Conservation (phyloP, 2,329 filamentous ascomycete species). For the Huntiella bhutanensis region DNA sequence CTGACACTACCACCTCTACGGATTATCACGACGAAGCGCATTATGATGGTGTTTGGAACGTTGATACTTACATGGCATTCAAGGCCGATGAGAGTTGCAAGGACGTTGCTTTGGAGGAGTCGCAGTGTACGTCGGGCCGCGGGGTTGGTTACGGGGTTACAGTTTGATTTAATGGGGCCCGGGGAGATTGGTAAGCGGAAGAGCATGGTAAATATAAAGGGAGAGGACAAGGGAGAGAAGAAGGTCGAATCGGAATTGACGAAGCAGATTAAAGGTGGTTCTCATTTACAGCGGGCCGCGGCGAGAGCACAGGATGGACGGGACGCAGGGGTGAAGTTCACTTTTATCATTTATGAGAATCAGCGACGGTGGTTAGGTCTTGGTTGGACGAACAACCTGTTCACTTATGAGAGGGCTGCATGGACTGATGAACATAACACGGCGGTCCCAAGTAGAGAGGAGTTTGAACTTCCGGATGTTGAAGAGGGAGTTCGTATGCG, state of each 20-base stretch:
- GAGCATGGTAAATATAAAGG: slow-evolving; percentile 10
- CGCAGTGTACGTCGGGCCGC: slow-evolving; percentile 50
- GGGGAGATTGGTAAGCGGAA: slow-evolving; percentile 10
- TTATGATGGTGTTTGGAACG: slow-evolving; percentile 73
- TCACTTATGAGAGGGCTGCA: slow-evolving; percentile 71
- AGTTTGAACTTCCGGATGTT: slow-evolving; percentile 42
- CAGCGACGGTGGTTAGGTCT: slow-evolving; percentile 88
- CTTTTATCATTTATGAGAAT: slow-evolving; percentile 91
- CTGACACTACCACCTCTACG: slow-evolving; percentile 67
- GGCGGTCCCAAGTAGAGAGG: slow-evolving; percentile 52
- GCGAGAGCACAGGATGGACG: slow-evolving; percentile 17
- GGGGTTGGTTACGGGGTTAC: slow-evolving; percentile 59
- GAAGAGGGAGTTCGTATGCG: slow-evolving; percentile 38
- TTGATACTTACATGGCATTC: slow-evolving; percentile 83
- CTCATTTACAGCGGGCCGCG: slow-evolving; percentile 8
- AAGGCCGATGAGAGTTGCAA: slow-evolving; percentile 62
- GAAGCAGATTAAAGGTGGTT: slow-evolving; percentile 22
- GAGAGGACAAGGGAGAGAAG: slow-evolving; percentile 12
- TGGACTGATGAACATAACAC: slow-evolving; percentile 98
- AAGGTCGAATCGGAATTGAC: slow-evolving; percentile 26
- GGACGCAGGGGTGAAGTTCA: slow-evolving; percentile 77
- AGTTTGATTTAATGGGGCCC: slow-evolving; percentile 38
- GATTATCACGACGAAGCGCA: slow-evolving; percentile 70
- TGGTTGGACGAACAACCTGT: slow-evolving; percentile 82
- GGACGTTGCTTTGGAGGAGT: slow-evolving; percentile 82